Percentiles rank a stretch among this genome's conserved stretches.
These are phyloP conservation scores for Venturia asperata DNA, from an alignment of 2,329 filamentous ascomycete genomes.

Conservation along the genomic window DNA sequence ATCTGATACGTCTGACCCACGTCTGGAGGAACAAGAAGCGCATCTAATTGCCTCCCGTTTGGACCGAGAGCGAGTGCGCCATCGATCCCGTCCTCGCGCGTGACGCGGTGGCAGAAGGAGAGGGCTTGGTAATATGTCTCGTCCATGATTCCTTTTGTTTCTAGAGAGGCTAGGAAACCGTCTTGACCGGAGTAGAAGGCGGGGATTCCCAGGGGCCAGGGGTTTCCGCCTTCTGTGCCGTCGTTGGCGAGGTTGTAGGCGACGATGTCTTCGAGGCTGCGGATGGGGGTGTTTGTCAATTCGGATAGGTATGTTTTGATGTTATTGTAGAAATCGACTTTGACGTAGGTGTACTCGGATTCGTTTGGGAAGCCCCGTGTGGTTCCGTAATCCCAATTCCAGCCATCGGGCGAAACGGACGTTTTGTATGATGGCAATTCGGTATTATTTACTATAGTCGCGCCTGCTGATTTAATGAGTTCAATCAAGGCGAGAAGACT, in stretches of 20 bases:
- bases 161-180: constrained; percentile 57
- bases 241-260: constrained; percentile 53
- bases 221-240: constrained; percentile 51
- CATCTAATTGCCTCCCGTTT: constrained; percentile 39
- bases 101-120: constrained; percentile 50
- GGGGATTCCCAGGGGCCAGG: constrained; percentile 32
- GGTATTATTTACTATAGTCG: constrained; percentile 10
- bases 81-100: constrained; percentile 61
- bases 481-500: constrained; percentile 41
- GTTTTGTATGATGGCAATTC: constrained; percentile 12
- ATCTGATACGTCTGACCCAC: constrained; percentile 32
- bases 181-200: constrained; percentile 67
- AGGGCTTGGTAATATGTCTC: constrained; percentile 63
- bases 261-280: constrained; percentile 58
- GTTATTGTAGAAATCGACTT: constrained; percentile 64
- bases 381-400: constrained; percentile 15
- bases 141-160: constrained; percentile 53
- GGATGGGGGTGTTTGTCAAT: constrained; percentile 53
- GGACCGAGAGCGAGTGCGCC: constrained; percentile 49
- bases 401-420: constrained; percentile 3
- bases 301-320: constrained; percentile 57
- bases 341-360: constrained; percentile 66
- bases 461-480: constrained; percentile 24
- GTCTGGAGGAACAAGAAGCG: constrained; percentile 34
- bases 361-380: constrained; percentile 46